Evolutionary conservation across 495 filamentous ascomycete genomes (phyloP).

Genomic region (Lophiotrema nucula): DNA sequence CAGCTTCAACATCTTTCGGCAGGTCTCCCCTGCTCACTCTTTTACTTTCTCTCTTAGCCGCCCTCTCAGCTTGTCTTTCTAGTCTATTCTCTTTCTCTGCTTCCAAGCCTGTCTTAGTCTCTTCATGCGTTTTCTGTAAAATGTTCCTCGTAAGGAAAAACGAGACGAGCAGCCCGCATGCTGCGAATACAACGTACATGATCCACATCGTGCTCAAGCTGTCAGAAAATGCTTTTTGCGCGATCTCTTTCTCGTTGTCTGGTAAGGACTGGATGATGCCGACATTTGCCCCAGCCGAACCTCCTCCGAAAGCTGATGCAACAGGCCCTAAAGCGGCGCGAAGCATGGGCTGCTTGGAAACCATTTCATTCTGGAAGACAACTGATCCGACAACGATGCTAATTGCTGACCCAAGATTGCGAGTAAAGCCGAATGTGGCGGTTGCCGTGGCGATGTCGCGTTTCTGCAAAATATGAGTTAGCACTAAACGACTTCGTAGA

Average conservation of each 20-base stretch:
- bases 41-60: constrained; percentile 26
- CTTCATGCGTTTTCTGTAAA: constrained; percentile 37
- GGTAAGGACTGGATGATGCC: constrained; percentile 43
- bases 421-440: constrained; percentile 69
- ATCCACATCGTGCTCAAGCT: constrained; percentile 51
- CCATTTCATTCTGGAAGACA: constrained; percentile 68
- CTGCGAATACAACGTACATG: constrained; percentile 45
- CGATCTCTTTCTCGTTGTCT: constrained; percentile 34
- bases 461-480: constrained; percentile 42
- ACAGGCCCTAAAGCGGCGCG: constrained; percentile 31
- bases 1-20: constrained; percentile 1
- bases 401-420: constrained; percentile 68
- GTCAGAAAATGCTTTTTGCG: constrained; percentile 43
- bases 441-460: constrained; percentile 76
- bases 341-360: constrained; percentile 13
- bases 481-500: background rate
- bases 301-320: constrained; percentile 43
- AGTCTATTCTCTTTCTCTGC: constrained; percentile 38
- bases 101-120: constrained; percentile 45
- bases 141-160: constrained; percentile 43
- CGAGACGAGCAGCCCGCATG: constrained; percentile 40
- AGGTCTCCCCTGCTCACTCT: constrained; percentile 7
- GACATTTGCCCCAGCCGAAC: constrained; percentile 48
- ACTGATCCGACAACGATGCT: constrained; percentile 78
- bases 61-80: constrained; percentile 30